A percentile compares a stretch with the other conserved stretches of the same genome.
Conservation (phyloP, 768 basidiomycete genomes). For the Russula sp. region DNA sequence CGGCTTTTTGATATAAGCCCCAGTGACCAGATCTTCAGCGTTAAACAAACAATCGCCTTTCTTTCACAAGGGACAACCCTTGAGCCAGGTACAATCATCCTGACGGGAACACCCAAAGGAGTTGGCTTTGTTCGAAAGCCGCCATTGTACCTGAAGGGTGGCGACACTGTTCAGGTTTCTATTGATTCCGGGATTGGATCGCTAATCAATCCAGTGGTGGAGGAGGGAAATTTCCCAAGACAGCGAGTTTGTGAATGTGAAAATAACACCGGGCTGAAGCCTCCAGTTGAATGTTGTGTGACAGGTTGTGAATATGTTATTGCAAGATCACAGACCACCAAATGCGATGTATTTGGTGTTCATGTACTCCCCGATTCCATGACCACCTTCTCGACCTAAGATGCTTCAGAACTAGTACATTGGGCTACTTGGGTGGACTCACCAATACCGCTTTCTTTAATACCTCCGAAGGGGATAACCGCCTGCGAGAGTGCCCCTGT, state of each 20-base stretch:
- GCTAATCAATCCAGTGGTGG: constrained; percentile 71
- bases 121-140: constrained; percentile 78
- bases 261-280: too few relatives aligned
- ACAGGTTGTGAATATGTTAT: not conserved
- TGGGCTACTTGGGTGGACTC: constrained; percentile 32
- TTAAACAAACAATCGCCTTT: constrained; percentile 73
- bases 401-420: constrained; percentile 5
- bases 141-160: constrained; percentile 64
- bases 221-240: constrained; percentile 47
- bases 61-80: constrained; percentile 85
- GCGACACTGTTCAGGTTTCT: constrained; percentile 68
- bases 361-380: constrained; percentile 90
- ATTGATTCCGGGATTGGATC: constrained; percentile 75
- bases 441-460: constrained; percentile 84
- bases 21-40: constrained; percentile 80
- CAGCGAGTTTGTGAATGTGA: constrained; percentile 46
- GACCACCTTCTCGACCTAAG: constrained; percentile 76
- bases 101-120: constrained; percentile 80
- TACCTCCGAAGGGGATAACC: constrained; percentile 82
- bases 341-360: constrained; percentile 78
- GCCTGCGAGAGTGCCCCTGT: constrained; percentile 78
- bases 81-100: constrained; percentile 74
- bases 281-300: not conserved
- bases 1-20: not conserved
- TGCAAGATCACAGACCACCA: constrained; percentile 52